phyloP scores from a whole-genome alignment of 495 filamentous ascomycete genomes.

The Oleoguttula mirabilis region DNA sequence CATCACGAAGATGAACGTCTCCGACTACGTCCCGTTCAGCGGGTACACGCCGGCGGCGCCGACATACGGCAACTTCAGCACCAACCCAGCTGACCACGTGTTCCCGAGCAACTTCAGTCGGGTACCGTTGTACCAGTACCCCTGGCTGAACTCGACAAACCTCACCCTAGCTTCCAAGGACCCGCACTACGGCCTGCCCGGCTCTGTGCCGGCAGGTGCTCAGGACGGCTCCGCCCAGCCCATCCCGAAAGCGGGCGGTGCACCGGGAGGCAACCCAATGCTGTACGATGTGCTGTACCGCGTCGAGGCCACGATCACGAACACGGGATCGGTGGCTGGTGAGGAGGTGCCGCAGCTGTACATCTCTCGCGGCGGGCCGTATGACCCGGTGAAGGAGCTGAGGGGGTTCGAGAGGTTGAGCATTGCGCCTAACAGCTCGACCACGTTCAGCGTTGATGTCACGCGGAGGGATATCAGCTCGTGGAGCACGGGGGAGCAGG shows the following conservation, averaged over 20 bases:
- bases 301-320: slow-evolving; percentile 65
- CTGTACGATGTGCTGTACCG: slow-evolving; percentile 73
- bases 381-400: slow-evolving; percentile 61
- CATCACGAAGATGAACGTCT: slow-evolving; percentile 43
- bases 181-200: slow-evolving; percentile 50
- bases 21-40: slow-evolving; percentile 51
- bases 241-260: slow-evolving; percentile 50
- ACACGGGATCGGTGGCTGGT: slow-evolving; percentile 61
- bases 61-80: slow-evolving; percentile 52
- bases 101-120: slow-evolving; percentile 55
- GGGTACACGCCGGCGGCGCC: slow-evolving; percentile 59
- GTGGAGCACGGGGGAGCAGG: slow-evolving; percentile 69
- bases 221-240: slow-evolving; percentile 55
- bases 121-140: slow-evolving; percentile 64
- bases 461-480: slow-evolving; percentile 77
- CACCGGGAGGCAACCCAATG: slow-evolving; percentile 66
- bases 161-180: slow-evolving; percentile 49
- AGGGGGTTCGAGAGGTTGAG: slow-evolving; percentile 72
- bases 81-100: slow-evolving; percentile 51
- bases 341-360: slow-evolving; percentile 86
- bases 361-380: slow-evolving; percentile 62
- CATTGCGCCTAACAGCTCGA: slow-evolving; percentile 53
- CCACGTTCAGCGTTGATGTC: slow-evolving; percentile 54
- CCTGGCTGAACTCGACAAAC: slow-evolving; percentile 71
- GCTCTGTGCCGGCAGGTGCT: slow-evolving; percentile 57